phyloP scores from a whole-genome alignment of 495 filamentous ascomycete species.

The Penicillium paradoxum region DNA sequence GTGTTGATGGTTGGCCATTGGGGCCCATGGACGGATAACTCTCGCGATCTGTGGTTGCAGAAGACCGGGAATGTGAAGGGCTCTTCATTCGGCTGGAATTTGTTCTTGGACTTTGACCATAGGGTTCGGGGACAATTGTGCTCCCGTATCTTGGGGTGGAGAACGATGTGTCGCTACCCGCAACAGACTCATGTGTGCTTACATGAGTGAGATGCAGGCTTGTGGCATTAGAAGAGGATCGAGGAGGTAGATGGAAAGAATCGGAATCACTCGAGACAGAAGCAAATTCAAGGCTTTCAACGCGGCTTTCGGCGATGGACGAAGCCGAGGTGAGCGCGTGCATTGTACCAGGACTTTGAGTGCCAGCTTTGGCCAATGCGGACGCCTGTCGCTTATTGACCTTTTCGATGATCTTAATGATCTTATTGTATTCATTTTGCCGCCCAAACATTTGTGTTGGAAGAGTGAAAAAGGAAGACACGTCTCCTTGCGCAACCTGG shows the following conservation, averaged over 20 bases:
- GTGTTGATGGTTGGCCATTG: slow-evolving; percentile 26
- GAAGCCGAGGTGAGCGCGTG: slow-evolving; percentile 53
- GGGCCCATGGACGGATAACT: slow-evolving; percentile 25
- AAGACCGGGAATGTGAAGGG: slow-evolving; percentile 36
- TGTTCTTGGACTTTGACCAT: slow-evolving; percentile 2
- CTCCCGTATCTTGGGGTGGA: slow-evolving; percentile 25
- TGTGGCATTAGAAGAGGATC: slow-evolving; percentile 34
- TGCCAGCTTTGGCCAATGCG: slow-evolving; percentile 38
- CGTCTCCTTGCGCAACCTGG: slow-evolving; percentile 66
- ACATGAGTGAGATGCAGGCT: slow-evolving; percentile 27
- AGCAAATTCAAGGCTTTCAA: slow-evolving; percentile 48
- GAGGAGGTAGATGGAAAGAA: slow-evolving; percentile 44
- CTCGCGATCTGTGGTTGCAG: slow-evolving; percentile 35
- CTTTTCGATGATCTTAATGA: slow-evolving; percentile 68
- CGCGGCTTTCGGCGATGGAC: slow-evolving; percentile 50
- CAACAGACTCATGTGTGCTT: slow-evolving; percentile 34
- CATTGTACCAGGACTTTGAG: slow-evolving; percentile 34
- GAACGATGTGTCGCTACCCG: slow-evolving; percentile 33
- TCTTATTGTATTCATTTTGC: slow-evolving; percentile 59
- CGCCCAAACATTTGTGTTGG: slow-evolving; percentile 76
- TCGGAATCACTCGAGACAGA: slow-evolving; percentile 51
- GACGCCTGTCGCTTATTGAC: slow-evolving; percentile 58
- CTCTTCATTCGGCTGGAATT: slow-evolving; percentile 29
- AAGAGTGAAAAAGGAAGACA: slow-evolving; percentile 82
- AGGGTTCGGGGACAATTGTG: slow-evolving; percentile 5